Evolutionary conservation across 306 rosid genomes (phyloP).

Genomic region (Delonix regia): DNA sequence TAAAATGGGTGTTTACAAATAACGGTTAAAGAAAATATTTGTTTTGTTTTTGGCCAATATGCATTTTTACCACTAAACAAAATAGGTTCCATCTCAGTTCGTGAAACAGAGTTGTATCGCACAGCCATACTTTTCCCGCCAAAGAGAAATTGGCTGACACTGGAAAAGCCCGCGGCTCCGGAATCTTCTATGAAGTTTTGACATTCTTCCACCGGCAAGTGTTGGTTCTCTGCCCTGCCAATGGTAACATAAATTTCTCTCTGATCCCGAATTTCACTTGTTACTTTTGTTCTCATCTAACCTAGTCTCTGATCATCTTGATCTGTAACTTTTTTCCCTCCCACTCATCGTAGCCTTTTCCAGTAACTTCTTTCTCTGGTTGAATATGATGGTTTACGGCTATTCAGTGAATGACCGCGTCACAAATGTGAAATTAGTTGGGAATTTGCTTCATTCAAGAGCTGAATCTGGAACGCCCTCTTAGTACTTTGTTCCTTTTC

Average conservation of each 20-base stretch:
- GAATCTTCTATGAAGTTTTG: slow-evolving; percentile 27
- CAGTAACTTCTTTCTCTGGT: not conserved
- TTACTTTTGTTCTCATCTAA: not conserved
- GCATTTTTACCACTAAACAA: too few species aligned
- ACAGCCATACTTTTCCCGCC: slow-evolving; percentile 43
- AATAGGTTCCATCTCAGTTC: too few species aligned
- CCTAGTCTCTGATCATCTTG: not conserved
- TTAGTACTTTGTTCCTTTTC: not conserved
- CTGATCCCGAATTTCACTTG: not conserved
- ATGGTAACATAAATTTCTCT: slow-evolving; percentile 35
- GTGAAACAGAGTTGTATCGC: not conserved
- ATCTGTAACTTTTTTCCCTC: not conserved
- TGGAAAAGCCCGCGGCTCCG: not conserved
- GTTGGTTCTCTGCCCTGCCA: not conserved
- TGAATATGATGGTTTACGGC: not conserved
- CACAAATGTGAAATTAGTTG: not conserved
- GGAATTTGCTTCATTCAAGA: slow-evolving; percentile 17
- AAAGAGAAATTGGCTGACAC: slow-evolving; percentile 19
- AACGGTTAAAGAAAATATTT: too few species aligned
- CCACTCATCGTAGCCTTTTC: not conserved
- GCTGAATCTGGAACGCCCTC: not conserved
- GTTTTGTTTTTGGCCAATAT: too few species aligned
- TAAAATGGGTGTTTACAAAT: too few species aligned
- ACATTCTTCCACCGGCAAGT: not conserved
- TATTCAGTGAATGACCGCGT: not conserved